Base-by-base conservation (phyloP, 768 basidiomycete genomes). In the Leccinum aurantiacum region DNA sequence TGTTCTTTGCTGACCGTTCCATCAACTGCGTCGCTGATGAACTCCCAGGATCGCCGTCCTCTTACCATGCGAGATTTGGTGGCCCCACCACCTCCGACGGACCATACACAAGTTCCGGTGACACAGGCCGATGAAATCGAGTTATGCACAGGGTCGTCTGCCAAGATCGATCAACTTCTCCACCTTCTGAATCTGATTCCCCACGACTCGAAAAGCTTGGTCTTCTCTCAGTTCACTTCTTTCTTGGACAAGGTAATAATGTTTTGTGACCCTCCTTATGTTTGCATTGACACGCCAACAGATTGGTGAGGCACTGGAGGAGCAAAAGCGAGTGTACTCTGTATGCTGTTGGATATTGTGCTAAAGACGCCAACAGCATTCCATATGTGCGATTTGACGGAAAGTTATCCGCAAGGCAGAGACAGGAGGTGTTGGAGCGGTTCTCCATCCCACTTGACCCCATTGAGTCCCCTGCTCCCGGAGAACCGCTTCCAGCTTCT, bases 141-240 rank as follows among this genome's bases (percentile, higher is more conserved):
- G 8, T 70, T 81, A 7, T 78, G 79, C 19, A 65, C 71, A 3
- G 84, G 84, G 3, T 84, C 90, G 6, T 94, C 93, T 22, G 90
- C 91, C 11, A 95, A 95, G 74, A 89, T 93, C 54, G 88, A 90
- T 54, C 91, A 93, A 65, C 77, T 95, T 15, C 70, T 93, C 22
- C 82, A 89, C 55, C 80, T 93, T 47, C 78, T 95, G 47, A 78
- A 82, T 61, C 72, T 93, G 13, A 89, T 85, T 6, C 89, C 90
- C 1, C 60, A 65, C 4, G 82, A 79, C 1, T 89, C 93, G 62
- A 95, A 95, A 72, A 88, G 89, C 3, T 76, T 95, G 3, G 91
- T 95, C 1, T 95, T 95, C 69, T 93, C 90, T 3, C 93, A 95
- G 66, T 95, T 94, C 67, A 95, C 92, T 4, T 82, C 85, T 3